phyloP scores from a whole-genome alignment of 805 yeast genomes.

The Torulaspora delbrueckii region DNA sequence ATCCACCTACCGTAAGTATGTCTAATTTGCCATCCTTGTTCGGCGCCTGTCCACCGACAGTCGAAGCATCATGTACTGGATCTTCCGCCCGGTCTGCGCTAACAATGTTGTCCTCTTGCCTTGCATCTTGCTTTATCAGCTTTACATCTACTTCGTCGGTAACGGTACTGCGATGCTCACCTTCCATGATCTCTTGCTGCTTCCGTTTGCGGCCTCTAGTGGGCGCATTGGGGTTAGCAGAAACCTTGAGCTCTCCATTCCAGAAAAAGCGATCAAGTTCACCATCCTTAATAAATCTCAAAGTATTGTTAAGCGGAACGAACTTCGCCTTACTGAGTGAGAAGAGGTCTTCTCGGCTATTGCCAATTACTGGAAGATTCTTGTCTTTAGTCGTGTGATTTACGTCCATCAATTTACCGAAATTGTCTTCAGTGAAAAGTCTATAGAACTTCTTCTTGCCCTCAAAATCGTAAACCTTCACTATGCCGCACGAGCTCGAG shows the following conservation, averaged over 20 bases:
- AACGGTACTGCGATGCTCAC: not conserved
- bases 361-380: not conserved
- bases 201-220: constrained; percentile 19
- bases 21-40: constrained; percentile 1
- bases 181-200: constrained; percentile 2
- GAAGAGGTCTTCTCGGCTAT: constrained; percentile 14
- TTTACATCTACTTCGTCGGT: not conserved
- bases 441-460: constrained; percentile 73
- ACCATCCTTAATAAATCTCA: constrained; percentile 24
- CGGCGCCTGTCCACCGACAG: not conserved
- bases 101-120: not conserved
- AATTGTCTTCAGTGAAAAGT: constrained; percentile 47
- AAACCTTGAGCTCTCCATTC: constrained; percentile 31
- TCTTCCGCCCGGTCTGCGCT: not conserved
- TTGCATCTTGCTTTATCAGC: not conserved
- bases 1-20: constrained; percentile 29
- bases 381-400: not conserved
- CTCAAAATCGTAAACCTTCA: constrained; percentile 63
- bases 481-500: constrained; percentile 39
- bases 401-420: constrained; percentile 32
- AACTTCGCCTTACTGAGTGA: constrained; percentile 25
- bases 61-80: not conserved
- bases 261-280: constrained; percentile 30
- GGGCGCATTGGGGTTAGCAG: constrained; percentile 10
- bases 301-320: constrained; percentile 28